Conservation (phyloP, 2,329 filamentous ascomycete species). For the Thielaviopsis ethacetica region DNA sequence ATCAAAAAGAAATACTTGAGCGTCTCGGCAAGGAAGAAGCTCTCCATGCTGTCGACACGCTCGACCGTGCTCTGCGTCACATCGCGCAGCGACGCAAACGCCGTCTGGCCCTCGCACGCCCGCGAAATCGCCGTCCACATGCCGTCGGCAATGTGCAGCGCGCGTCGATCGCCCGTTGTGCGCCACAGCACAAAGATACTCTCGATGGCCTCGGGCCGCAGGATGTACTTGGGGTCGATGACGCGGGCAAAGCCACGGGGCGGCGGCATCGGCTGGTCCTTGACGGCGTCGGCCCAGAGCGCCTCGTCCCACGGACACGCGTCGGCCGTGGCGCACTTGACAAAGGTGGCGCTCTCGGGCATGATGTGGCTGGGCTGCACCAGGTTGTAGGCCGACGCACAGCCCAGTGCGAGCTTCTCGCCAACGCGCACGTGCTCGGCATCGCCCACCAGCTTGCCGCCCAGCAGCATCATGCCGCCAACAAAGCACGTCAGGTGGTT, state of each 20-base stretch:
- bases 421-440: slow-evolving; percentile 40
- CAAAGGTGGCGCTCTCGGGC: slow-evolving; percentile 40
- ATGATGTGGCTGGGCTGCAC: slow-evolving; percentile 41
- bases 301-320: slow-evolving; percentile 20
- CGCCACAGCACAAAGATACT: slow-evolving; percentile 66
- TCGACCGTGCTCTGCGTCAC: slow-evolving; percentile 25
- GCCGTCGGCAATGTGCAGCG: slow-evolving; percentile 54
- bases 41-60: slow-evolving; percentile 22
- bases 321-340: slow-evolving; percentile 23
- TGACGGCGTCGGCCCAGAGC: slow-evolving; percentile 15
- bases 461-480: slow-evolving; percentile 49
- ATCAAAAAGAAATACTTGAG: slow-evolving; percentile 51
- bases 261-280: slow-evolving; percentile 17
- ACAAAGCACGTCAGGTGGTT: slow-evolving; percentile 50
- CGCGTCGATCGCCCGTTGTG: slow-evolving; percentile 48
- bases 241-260: slow-evolving; percentile 35
- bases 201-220: slow-evolving; percentile 66
- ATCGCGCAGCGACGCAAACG: slow-evolving; percentile 49
- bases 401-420: slow-evolving; percentile 43
- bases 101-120: slow-evolving; percentile 43
- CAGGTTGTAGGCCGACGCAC: slow-evolving; percentile 44
- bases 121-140: slow-evolving; percentile 53
- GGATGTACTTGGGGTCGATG: slow-evolving; percentile 41
- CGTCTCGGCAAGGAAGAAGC: slow-evolving; percentile 57
- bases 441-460: slow-evolving; percentile 37